Evolutionary conservation across 176 grass and related monocot genomes (phyloP).

Genomic region (Aegilops speltoides): DNA sequence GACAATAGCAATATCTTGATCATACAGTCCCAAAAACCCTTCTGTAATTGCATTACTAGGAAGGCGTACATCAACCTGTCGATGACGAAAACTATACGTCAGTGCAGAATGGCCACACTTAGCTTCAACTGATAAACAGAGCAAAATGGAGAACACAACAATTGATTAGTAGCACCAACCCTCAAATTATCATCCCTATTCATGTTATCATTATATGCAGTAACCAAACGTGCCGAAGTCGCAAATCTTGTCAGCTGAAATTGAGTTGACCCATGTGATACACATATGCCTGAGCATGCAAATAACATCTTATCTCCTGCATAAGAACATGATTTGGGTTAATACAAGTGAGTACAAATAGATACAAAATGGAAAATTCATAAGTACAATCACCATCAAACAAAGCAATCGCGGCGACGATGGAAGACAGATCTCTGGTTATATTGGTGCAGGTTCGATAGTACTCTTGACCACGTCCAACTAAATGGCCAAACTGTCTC

Average conservation of each 20-base stretch:
- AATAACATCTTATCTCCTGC: conserved; percentile 13
- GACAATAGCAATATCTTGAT: neutral
- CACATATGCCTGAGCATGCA: conserved; percentile 26
- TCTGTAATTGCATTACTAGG: neutral
- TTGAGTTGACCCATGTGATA: neutral
- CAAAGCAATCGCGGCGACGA: neutral
- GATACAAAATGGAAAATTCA: too few species aligned
- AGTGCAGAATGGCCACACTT: neutral
- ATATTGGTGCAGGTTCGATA: too few species aligned
- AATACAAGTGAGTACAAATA: neutral
- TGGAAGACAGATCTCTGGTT: neutral
- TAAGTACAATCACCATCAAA: neutral
- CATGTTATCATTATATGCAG: neutral
- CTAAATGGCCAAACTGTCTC: neutral
- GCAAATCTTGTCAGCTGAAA: conserved; percentile 21
- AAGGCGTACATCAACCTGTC: neutral
- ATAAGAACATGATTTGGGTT: neutral
- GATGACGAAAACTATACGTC: neutral
- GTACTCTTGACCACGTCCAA: neutral
- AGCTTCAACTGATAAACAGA: neutral
- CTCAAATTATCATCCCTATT: conserved; percentile 25
- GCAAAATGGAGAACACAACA: neutral
- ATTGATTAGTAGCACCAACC: neutral
- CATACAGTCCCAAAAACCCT: neutral
- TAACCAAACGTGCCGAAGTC: conserved; percentile 16